Base-by-base conservation (phyloP, 257 asterid genomes). In the Ballota nigra region DNA sequence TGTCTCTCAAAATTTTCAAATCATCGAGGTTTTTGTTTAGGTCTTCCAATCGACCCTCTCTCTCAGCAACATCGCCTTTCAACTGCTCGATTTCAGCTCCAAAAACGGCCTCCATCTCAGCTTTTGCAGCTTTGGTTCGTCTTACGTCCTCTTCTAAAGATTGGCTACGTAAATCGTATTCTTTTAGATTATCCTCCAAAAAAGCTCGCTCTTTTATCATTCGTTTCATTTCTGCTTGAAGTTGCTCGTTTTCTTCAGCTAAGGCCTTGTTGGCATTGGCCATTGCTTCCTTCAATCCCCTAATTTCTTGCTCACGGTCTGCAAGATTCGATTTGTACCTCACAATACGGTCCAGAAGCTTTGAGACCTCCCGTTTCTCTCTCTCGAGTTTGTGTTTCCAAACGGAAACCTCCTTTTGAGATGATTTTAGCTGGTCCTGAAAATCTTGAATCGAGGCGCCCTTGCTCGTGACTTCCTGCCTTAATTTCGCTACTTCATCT, bases 261-360 rank as follows among this genome's bases (percentile, higher is more conserved):
- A 89, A 84, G 78, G 80, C 83, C 90, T 86, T 84, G 83, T 94
- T 94, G 55, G 97, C 95, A n/a, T 89, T 86, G 16, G 86, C 77
- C 41, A 94, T 71, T 0, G 91, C 69, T 75, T 91, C 98, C 80
- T 80, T 89, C 77, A 94, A 66, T 28, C 80, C 89, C 75, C 95
- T 71, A 69, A 94, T 94, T 74, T 91, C 97, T 77, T 88, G 95
- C 57, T 91, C 97, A 18, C 97, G 94, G 43, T 87, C 95, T 0
- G 97, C 78, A 18, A 94, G 81, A 79, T 77, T 91, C 23, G 77
- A 66, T 71, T 94, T 86, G 84, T 89, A 91, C 81, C 97, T 85
- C 15, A 28, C 49, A 1, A 94, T 83, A 19, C 96, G 86, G 77
- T 89, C 97, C 52, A 76, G 96, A 78, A 91, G 78, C 85, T 82